Percentiles rank a stretch among this genome's conserved stretches.
Conservation (phyloP, 495 filamentous ascomycete species). For the Neurospora tetraspora region DNA sequence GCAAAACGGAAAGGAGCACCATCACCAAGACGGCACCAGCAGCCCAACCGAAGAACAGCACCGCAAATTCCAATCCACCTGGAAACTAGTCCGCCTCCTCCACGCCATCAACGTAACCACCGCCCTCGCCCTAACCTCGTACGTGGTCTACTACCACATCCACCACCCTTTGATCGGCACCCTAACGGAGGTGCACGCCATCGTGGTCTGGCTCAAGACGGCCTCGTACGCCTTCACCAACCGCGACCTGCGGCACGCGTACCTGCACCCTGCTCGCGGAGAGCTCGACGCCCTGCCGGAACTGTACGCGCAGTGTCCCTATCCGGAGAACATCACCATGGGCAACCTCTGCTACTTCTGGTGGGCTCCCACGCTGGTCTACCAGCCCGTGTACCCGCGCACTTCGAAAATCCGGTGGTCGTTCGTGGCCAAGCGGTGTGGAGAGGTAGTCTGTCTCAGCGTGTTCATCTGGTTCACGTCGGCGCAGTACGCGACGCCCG, state of each 20-base stretch:
- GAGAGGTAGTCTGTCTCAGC: conserved; percentile 61
- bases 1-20: neutral
- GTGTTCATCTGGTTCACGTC: conserved; percentile 89
- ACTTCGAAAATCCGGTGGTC: conserved; percentile 66
- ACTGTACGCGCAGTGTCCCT: conserved; percentile 74
- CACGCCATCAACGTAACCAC: conserved; percentile 77
- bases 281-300: conserved; percentile 56
- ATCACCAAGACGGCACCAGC: conserved; percentile 28
- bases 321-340: conserved; percentile 82
- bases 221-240: conserved; percentile 96
- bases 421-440: conserved; percentile 74
- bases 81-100: conserved; percentile 63
- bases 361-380: conserved; percentile 93
- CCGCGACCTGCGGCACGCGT: conserved; percentile 83
- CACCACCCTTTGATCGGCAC: conserved; percentile 92
- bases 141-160: conserved; percentile 77
- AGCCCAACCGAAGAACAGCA: conserved; percentile 46
- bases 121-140: conserved; percentile 72
- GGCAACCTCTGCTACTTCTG: conserved; percentile 87
- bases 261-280: conserved; percentile 56
- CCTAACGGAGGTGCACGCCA: conserved; percentile 78
- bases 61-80: conserved; percentile 56
- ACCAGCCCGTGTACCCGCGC: conserved; percentile 92
- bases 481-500: conserved; percentile 86
- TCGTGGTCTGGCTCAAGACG: conserved; percentile 93